A percentile compares a stretch with the other conserved stretches of the same genome.
phyloP scores from a whole-genome alignment of 2,329 filamentous ascomycete genomes.

The Diaporthe humulicola region DNA sequence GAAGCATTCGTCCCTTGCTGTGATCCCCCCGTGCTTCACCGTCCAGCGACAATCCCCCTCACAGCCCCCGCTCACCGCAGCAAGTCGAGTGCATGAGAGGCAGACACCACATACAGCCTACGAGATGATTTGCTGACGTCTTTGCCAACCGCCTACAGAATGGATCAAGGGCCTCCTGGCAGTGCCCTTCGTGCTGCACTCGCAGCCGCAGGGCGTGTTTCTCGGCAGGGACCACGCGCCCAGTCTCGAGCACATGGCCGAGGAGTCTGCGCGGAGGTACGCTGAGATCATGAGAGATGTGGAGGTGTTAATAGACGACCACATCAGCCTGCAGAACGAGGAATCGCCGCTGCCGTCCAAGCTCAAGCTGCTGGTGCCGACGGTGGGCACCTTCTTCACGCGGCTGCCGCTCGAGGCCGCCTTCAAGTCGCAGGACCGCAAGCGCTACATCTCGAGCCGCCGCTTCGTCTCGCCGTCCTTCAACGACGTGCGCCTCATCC shows the following conservation, averaged over 20 bases:
- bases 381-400: constrained; percentile 95
- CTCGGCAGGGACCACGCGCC: constrained; percentile 66
- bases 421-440: constrained; percentile 89
- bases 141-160: constrained; percentile 64
- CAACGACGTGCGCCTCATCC: constrained; percentile 92
- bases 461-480: constrained; percentile 97
- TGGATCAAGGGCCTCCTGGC: constrained; percentile 97
- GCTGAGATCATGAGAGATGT: constrained; percentile 96
- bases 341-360: constrained; percentile 79
- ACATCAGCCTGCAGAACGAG: constrained; percentile 69
- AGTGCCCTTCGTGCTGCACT: constrained; percentile 96
- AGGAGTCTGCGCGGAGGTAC: constrained; percentile 87
- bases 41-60: constrained; percentile 18
- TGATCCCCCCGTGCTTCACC: neutral
- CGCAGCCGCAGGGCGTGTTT: constrained; percentile 90
- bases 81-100: neutral
- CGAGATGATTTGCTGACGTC: neutral
- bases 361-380: constrained; percentile 90
- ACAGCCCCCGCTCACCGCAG: neutral
- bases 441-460: constrained; percentile 88
- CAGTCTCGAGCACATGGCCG: constrained; percentile 77
- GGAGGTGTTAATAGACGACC: constrained; percentile 90
- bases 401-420: constrained; percentile 87
- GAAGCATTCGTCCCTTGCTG: neutral
- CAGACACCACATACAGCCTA: neutral